Base-by-base conservation (phyloP, 2,329 filamentous ascomycete genomes). In the Ophiocordyceps camponoti-floridani region DNA sequence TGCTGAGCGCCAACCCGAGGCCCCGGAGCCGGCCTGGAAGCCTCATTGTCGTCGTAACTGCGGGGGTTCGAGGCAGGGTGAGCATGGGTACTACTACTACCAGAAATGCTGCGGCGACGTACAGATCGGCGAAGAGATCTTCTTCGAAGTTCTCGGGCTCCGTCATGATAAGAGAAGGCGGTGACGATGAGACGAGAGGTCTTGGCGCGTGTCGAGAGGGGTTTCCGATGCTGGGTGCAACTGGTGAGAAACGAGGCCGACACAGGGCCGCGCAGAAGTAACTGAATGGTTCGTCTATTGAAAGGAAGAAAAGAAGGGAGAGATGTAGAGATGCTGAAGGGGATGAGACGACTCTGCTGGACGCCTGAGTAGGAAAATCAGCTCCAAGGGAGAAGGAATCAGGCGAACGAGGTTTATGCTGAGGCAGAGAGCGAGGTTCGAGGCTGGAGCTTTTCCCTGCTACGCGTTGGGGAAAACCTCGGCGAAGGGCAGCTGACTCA, bases 71-170 rank as follows among this genome's bases (percentile, higher is more conserved):
- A 50, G 50, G 41, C 26, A 43, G n/a, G 14, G 30, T n/a, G 19
- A 27, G 35, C 16, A 11, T 12, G 19, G 27, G 12, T 23, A 5
- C 23, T 5, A 23, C 23, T 23, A 23, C 6, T 14, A 30, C 8
- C 1, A 9, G 4, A 11, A 12, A 9, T 10, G 31, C 10, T 19
- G 31, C 19, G 30, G 16, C 27, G 42, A 40, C 85, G 66, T 70
- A 94, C 87, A 94, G 76, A 66, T 94, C 88, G 56, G 87, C 87
- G 64, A 94, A 94, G 64, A 94, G 83, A 72, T 94, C 87, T 58
- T 94, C 88, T 54, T 94, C 87, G 53, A 86, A 79, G 53, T 84
- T 84, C 57, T 88, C 84, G 44, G 74, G 69, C 56, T 91, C 85
- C 42, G 84, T 77, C 84, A 89, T 91, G 54, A 50, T 53, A 3